Evolutionary conservation across 306 rosid species (phyloP), one percentile per base, ranked within the genome.

Genomic region (Aeschynomene evenia): DNA sequence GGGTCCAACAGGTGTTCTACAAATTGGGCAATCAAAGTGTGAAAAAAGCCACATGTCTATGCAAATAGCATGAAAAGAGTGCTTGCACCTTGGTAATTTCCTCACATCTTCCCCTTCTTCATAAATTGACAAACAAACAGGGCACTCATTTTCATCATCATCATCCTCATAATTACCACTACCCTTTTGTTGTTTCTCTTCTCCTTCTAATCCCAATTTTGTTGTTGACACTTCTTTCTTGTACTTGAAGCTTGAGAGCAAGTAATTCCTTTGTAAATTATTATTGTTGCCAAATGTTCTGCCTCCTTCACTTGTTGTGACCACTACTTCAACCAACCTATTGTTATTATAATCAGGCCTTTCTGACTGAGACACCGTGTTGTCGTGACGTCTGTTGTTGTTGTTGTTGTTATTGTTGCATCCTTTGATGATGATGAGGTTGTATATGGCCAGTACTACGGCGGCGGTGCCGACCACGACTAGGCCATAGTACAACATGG

Each of bases 41-140:
- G 96, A 95, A 69, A 46, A 80, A 15, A 95, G 91, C 99, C 99
- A 91, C 95, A 89, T 91, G 39, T 91, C 99, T 65, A 95, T 91
- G 48, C 99, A 95, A 14, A 55, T 12, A 9, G 87, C 88, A 63
- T 95, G 99, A 45, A 95, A 95, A 0, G 77, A 80, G 78, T 91
- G 99, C 1, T 85, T 82, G 73, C 97, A 95, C 40, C 81, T 67
- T 6, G 96, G 99, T 22, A 95, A 49, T 39, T 80, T 90, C 76
- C 84, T 81, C 43, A 95, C 77, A 33, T 91, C 97, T 57, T 95
- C 99, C 0, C 96, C 99, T 43, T 95, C 99, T 79, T 95, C 97
- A 59, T 89, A 88, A 60, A 50, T 85, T 2, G 91, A 91, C 66
- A 95, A 76, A 42, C 99, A 91, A 70, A 95, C 89, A 0, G 87